These are phyloP conservation scores for Kurtzmaniella quercitrusa DNA, from an alignment of 1,139 yeast genomes.

Conservation along the genomic window DNA sequence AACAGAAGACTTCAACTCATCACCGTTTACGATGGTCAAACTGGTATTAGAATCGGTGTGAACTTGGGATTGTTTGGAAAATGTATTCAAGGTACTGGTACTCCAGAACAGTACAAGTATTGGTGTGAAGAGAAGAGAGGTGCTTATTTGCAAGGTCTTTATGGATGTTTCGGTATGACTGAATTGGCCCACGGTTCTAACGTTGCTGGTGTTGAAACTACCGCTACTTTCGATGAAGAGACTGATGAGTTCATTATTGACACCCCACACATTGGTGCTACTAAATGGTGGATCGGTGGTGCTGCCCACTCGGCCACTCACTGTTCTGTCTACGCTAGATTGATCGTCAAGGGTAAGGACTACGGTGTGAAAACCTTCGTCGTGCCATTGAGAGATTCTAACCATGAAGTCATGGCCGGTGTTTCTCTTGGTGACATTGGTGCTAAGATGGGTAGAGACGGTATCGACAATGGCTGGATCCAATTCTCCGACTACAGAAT, in stretches of 20 bases:
- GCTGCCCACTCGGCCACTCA: constrained; percentile 35
- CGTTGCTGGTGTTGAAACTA: constrained; percentile 31
- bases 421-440: constrained; percentile 31
- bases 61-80: constrained; percentile 29
- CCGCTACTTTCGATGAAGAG: constrained; percentile 28
- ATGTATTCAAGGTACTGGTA: constrained; percentile 30
- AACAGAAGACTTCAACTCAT: constrained; percentile 23
- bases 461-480: constrained; percentile 34
- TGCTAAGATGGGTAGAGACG: constrained; percentile 34
- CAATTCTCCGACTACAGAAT: constrained; percentile 30
- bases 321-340: constrained; percentile 26
- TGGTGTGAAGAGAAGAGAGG: constrained; percentile 62
- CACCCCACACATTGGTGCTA: constrained; percentile 34
- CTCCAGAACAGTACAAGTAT: constrained; percentile 23
- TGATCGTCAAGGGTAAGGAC: constrained; percentile 28
- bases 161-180: constrained; percentile 34
- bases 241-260: constrained; percentile 28
- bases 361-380: constrained; percentile 34
- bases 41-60: constrained; percentile 26
- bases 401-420: constrained; percentile 31
- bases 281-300: constrained; percentile 38
- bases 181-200: constrained; percentile 35
- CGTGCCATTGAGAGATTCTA: constrained; percentile 29
- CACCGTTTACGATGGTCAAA: constrained; percentile 27
- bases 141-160: constrained; percentile 22